Evolutionary conservation across 257 asterid species (phyloP), one percentile per base, ranked within the genome.

Genomic region (Fraxinus excelsior): DNA sequence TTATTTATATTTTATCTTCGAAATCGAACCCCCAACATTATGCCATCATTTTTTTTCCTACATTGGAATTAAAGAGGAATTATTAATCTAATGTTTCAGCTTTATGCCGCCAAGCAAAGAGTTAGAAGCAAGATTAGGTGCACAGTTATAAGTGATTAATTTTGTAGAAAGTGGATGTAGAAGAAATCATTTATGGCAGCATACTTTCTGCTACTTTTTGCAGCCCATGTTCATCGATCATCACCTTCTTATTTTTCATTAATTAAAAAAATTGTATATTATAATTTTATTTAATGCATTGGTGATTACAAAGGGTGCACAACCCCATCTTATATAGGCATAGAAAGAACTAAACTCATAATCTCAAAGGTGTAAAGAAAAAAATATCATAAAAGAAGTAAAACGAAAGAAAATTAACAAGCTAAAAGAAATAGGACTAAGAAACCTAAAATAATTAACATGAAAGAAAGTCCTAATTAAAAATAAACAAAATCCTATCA

Each of bases 171-270:
- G 49, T 60, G 38, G 34, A 75, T 46, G 32, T n/a, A 60, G 37
- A 7, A 60, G 37, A 7, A 8, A 75, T 75, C 77, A 70, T 75
- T 71, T 40, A 46, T 42, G 16, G 69, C 28, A 62, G 70, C 76
- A 53, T n/a, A 60, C 83, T 80, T 80, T 74, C 76, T 71, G 80
- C 78, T 80, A 51, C 84, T 76, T 80, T 76, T 18, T 28, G 78
- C 37, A 70, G 38, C 19, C 49, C 42, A 75, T 13, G 26, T 42
- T 29, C 68, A 62, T 26, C 12, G 19, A 62, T 62, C 68, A 62
- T 62, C 34, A 25, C 1, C 67, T 8, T 21, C 31, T 60, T 60
- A 13, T 60, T 60, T 58, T 23, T 21, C 8, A 53, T 4, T 4
- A 53, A 53, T 53, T 19, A 53, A 2, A 40, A 40, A 10, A 10